Evolutionary conservation across 108 stramenopile genomes (phyloP), one percentile per base, ranked within the genome.

Genomic region (Mediolabrus comicus): DNA sequence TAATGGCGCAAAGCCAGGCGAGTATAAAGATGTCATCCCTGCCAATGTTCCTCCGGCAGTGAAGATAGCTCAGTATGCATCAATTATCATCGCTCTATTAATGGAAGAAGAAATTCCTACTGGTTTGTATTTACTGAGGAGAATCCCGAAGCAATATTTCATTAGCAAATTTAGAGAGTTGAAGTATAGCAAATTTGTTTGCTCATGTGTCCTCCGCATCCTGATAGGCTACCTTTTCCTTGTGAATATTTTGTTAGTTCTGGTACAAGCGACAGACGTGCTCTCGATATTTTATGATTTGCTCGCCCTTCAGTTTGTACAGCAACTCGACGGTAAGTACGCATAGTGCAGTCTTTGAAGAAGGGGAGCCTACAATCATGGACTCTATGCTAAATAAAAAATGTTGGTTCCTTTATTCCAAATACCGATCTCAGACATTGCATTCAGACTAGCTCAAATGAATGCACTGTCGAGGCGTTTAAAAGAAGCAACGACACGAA

Each of bases 41-140:
- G 72, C 63, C 1, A 56, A 71, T 27, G 71, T 71, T 0, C 24
- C 24, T 41, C 31, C 28, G 12, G 24, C 46, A 17, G 65, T 66
- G 2, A 59, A 43, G 49, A 46, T 13, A 14, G 64, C 73, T 27
- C 73, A 74, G 29, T 74, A 60, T 66, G 32, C 51, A 16, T 51
- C 26, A 25, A 33, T 41, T 2, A 25, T 72, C 3, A 16, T 64
- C 58, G 73, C 54, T 13, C 41, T 74, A 33, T 30, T 66, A 27
- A 74, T 74, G 73, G 73, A 74, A 53, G 73, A 66, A n/a, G 55
- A 56, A 7, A 56, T 56, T 3, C 55, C 55, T n/a, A 56, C 55
- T 31, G 55, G 55, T 0, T 16, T 56, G 5, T 56, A 32, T 22
- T 7, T 29, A 28, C 55, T 56, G 27, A 28, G 19, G 6, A 17